These are phyloP conservation scores for Oehlia diaphana DNA, from an alignment of 192 early-diverging fungal species.

Conservation along the genomic window DNA sequence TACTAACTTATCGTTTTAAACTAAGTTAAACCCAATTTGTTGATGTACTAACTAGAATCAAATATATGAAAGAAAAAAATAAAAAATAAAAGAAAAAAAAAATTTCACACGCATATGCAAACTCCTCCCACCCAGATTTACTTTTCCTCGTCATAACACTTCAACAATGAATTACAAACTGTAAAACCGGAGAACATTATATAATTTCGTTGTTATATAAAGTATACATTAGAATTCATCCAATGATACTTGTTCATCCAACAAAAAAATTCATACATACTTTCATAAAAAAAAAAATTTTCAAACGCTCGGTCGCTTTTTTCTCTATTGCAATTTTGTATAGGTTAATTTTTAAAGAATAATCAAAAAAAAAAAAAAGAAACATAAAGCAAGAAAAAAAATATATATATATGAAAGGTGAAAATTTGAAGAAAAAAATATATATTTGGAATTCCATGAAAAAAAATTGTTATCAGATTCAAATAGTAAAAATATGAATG, in stretches of 20 bases:
- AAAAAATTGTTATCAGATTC: neutral
- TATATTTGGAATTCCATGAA: neutral
- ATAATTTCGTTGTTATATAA: neutral
- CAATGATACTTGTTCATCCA: neutral
- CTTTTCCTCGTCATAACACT: neutral
- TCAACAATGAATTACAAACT: neutral
- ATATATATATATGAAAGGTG: neutral
- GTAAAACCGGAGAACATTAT: neutral
- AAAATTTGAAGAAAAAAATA: neutral
- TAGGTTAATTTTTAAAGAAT: neutral
- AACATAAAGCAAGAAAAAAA: conserved; percentile 7
- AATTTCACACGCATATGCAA: conserved; percentile 7
- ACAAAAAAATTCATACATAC: neutral
- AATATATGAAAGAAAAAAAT: neutral
- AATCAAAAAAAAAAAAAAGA: neutral
- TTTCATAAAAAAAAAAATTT: neutral
- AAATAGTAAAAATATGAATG: neutral
- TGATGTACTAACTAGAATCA: neutral
- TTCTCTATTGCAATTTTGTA: neutral
- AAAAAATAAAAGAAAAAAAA: neutral
- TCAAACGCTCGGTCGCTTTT: neutral
- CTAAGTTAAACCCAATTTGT: neutral
- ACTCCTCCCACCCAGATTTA: neutral
- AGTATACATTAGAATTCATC: neutral
- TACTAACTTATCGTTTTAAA: neutral